Evolutionary conservation across 257 asterid genomes (phyloP), one percentile per base, ranked within the genome.

Genomic region (Eustoma russellianum): DNA sequence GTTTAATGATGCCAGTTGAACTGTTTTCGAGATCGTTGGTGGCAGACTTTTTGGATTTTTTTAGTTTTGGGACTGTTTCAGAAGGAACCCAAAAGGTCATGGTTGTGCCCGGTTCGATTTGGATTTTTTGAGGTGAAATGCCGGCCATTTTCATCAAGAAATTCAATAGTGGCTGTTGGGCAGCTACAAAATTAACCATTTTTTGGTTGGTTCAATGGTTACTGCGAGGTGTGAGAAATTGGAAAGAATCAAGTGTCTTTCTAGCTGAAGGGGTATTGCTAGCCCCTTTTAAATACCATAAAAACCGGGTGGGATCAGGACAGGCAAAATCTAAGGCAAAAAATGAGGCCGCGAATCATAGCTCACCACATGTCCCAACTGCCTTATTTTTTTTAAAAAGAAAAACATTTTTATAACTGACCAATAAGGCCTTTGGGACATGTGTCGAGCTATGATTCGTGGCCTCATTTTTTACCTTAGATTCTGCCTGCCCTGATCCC

Each of bases 141-240:
- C 94, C 95, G 7, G 94, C 88, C 81, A 75, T 41, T 62, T 77
- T 81, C 95, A 86, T 86, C 41, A 86, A 66, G 41, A 71, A 67
- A 43, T 56, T 75, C 17, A 86, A 16, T 61, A 86, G 54, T 47
- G 91, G 88, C 77, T 71, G 77, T 61, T 80, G 95, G 5, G 76
- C 82, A 55, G 74, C 88, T 5, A 86, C 86, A 2, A 86, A 69
- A 69, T 86, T 86, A 75, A 83, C 95, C 94, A 86, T 86, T 40
- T 50, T 50, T 28, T 2, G 7, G 46, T 53, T 53, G 9, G 13
- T 53, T 3, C 7, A 38, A 38, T 38, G 12, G 1, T 38, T 38
- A 24, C 30, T 38, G 9, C 43, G 12, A 38, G 12, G 43, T 5
- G 43, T 38, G 43, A 53, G n/a, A 47, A 17, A 47, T 43, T 7